Base-by-base conservation (phyloP, 805 yeast genomes). In the Saccharomycopsis vini region DNA sequence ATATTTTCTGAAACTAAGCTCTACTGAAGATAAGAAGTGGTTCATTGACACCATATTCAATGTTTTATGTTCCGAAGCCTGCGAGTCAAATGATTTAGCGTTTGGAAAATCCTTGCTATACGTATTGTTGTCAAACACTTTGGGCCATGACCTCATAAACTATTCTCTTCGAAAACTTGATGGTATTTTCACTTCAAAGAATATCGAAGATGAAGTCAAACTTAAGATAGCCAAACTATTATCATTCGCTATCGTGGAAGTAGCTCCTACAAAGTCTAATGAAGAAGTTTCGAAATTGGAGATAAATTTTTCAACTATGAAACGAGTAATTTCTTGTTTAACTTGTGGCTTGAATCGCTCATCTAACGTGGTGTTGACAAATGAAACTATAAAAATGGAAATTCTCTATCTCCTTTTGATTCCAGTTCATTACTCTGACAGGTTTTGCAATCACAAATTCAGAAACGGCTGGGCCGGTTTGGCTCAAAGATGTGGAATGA, bases 391-490 rank as follows among this genome's bases (percentile, higher is more conserved):
- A n/a, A n/a, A n/a, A n/a, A n/a, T n/a, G n/a, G n/a, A n/a, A n/a
- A n/a, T n/a, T n/a, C n/a, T n/a, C n/a, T n/a, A n/a, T n/a, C n/a
- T n/a, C n/a, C n/a, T n/a, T n/a, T n/a, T n/a, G n/a, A n/a, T n/a
- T n/a, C n/a, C n/a, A n/a, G n/a, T n/a, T n/a, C n/a, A n/a, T n/a
- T n/a, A n/a, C n/a, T n/a, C n/a, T n/a, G n/a, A n/a, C n/a, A n/a
- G n/a, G n/a, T n/a, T n/a, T n/a, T n/a, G n/a, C n/a, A n/a, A n/a
- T n/a, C n/a, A n/a, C n/a, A 50, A 60, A 36, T 34, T 40, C 9
- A 62, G 67, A 57, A 62, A 72, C 47, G 79, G 81, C 1, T 90
- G 97, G 97, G 81, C 87, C 28, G 83, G 83, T 0, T 61, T 87
- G 34, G 78, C 78, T 30, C 73, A 80, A 53, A 65, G 73, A 37